Evolutionary conservation across 805 yeast species (phyloP).

Genomic region (Isabelozyma rhagii): DNA sequence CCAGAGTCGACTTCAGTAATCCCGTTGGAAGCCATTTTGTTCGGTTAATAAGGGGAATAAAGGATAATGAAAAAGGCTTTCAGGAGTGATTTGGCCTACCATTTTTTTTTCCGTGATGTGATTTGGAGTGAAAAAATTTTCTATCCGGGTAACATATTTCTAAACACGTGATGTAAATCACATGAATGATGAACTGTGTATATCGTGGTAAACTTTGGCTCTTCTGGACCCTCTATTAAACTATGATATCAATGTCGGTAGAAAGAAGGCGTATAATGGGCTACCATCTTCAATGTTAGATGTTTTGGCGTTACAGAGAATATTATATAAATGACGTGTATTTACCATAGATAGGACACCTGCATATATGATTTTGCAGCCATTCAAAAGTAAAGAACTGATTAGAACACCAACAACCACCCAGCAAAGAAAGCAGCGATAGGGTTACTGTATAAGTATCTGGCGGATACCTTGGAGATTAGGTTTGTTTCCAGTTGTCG

Average conservation of each 20-base stretch:
- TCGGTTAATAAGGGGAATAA: conserved; percentile 1
- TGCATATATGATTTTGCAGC: too few relatives aligned
- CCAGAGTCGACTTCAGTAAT: conserved; percentile 77
- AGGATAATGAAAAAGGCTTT: not conserved
- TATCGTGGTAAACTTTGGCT: too few relatives aligned
- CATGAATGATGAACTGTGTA: not conserved
- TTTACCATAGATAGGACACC: too few relatives aligned
- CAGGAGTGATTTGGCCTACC: not conserved
- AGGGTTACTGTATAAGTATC: not conserved
- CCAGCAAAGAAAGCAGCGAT: not conserved
- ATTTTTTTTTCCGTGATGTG: conserved; percentile 1
- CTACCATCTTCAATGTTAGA: too few relatives aligned
- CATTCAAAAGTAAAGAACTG: too few relatives aligned
- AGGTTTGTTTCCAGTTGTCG: not conserved
- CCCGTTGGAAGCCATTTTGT: conserved; percentile 57
- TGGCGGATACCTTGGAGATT: not conserved
- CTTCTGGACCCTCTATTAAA: too few relatives aligned
- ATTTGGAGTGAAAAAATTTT: conserved; percentile 10
- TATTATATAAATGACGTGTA: too few relatives aligned
- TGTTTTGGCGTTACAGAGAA: too few relatives aligned
- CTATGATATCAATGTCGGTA: too few relatives aligned
- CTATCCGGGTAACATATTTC: conserved; percentile 6
- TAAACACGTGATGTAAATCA: not conserved
- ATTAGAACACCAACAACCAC: too few relatives aligned
- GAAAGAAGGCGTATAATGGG: too few relatives aligned